Evolutionary conservation across 139 green algal genomes (phyloP).

Genomic region (Micractinium sp.): DNA sequence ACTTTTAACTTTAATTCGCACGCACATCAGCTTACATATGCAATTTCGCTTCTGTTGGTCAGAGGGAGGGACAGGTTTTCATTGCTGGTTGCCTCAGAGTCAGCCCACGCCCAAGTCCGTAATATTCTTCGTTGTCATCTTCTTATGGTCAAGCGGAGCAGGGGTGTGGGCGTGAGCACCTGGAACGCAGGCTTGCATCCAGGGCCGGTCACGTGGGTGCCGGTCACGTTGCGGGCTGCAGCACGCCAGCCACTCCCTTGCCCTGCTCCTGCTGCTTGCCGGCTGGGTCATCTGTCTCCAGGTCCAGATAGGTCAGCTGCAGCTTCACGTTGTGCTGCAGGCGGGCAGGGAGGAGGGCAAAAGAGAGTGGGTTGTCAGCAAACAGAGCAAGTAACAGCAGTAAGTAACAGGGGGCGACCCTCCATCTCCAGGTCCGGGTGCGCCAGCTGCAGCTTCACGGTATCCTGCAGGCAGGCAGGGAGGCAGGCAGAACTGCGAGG

Average conservation of each 20-base stretch:
- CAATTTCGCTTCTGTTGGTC: no score
- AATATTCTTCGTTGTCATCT: no score
- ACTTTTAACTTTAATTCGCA: no score
- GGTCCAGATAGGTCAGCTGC: conserved; percentile 31
- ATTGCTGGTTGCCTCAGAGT: no score
- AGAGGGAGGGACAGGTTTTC: no score
- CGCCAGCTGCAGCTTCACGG: not conserved
- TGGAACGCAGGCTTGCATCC: no score
- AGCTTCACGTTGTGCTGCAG: conserved; percentile 44
- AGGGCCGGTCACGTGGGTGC: no score
- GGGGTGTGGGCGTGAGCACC: no score
- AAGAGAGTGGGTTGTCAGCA: not conserved
- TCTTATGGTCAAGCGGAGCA: no score
- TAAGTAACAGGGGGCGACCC: not conserved
- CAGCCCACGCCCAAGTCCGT: no score
- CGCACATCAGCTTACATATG: no score
- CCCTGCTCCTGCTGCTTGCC: not conserved
- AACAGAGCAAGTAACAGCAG: not conserved
- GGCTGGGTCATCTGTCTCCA: not conserved
- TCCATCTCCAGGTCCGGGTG: not conserved
- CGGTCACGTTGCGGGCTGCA: not conserved
- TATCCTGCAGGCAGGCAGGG: not conserved
- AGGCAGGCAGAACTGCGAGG: not conserved
- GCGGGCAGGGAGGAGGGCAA: no score
- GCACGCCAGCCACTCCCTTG: not conserved